Evolutionary conservation across 2,329 filamentous ascomycete species (phyloP), one percentile per base, ranked within the genome.

Genomic region (Beauveria sp.): DNA sequence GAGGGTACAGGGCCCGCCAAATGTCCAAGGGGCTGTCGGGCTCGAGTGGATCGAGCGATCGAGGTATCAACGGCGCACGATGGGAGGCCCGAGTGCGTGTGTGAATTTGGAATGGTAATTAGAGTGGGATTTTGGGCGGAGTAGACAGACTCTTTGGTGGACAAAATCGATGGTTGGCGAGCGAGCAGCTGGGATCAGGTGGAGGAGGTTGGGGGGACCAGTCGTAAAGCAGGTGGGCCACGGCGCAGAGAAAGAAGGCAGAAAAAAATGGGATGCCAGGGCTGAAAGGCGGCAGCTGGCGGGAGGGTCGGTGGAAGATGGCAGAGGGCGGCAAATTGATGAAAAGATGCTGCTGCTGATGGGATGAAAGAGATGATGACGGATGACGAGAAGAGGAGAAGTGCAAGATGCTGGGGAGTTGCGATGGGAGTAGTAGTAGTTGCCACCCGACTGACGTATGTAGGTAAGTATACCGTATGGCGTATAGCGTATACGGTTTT

Each of bases 391-490:
- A 47, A 20, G 43, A 40, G 41, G 43, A 54, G 18, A 44, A 53
- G 40, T 26, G 43, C 16, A 41, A 30, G 56, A 26, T n/a, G 34
- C 28, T 53, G 37, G 48, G 51, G 41, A 61, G 51, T 61, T 34
- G 58, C 58, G 58, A 61, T 61, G 58, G 51, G 51, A 60, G 47
- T 50, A 43, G 57, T 28, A 60, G 48, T 44, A 61, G 58, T 61
- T 61, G 58, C 58, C 58, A 61, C 58, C 51, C 54, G 58, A 61
- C 58, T 55, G 51, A 61, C 51, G 58, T 61, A 43, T 30, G 51
- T 34, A 44, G 37, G 28, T 5, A 37, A 37, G 34, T 37, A 37
- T 37, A 16, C 34, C 34, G 34, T 37, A 37, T 37, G 34, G 34
- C 34, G 34, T 37, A 37, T 16, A 37, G 12, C 34, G 34, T 37